A percentile compares a stretch with the other conserved stretches of the same genome.
phyloP scores from a whole-genome alignment of 768 basidiomycete species.

The Xerocomellus dryophilus region DNA sequence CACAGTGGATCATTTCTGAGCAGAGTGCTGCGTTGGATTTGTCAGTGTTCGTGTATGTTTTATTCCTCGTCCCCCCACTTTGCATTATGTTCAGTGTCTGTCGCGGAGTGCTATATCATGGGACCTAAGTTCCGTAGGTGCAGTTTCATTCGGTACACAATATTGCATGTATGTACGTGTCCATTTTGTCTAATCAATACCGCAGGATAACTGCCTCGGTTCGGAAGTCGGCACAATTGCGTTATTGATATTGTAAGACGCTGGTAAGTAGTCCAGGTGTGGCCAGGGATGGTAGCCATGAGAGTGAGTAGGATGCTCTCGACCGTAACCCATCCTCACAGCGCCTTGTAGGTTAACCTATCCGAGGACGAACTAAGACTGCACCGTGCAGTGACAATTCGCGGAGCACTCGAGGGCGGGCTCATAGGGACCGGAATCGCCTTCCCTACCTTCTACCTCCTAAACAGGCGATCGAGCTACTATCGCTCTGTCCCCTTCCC shows the following conservation, averaged over 20 bases:
- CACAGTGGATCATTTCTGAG: conserved; percentile 87
- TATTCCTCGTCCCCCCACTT: background rate
- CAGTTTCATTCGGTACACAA: background rate
- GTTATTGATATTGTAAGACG: no score
- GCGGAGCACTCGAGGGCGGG: conserved; percentile 63
- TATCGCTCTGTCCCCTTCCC: conserved; percentile 65
- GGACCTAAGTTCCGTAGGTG: background rate
- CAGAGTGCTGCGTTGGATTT: background rate
- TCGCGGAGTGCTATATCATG: conserved; percentile 8
- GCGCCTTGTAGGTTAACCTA: conserved; percentile 13
- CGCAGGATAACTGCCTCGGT: no score
- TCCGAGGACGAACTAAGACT: conserved; percentile 45
- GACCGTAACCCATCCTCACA: background rate
- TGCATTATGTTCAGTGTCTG: background rate
- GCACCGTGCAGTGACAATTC: conserved; percentile 52
- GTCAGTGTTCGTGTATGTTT: background rate
- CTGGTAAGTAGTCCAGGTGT: no score
- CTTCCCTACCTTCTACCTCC: conserved; percentile 51
- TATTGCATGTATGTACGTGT: conserved; percentile 15
- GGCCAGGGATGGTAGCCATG: no score
- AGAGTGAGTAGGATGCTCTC: conserved; percentile 5
- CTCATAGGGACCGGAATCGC: conserved; percentile 48
- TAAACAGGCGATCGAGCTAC: conserved; percentile 50
- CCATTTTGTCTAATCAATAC: conserved; percentile 15
- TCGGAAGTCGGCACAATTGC: no score